phyloP scores from a whole-genome alignment of 306 rosid genomes.

The Quercus rubra region DNA sequence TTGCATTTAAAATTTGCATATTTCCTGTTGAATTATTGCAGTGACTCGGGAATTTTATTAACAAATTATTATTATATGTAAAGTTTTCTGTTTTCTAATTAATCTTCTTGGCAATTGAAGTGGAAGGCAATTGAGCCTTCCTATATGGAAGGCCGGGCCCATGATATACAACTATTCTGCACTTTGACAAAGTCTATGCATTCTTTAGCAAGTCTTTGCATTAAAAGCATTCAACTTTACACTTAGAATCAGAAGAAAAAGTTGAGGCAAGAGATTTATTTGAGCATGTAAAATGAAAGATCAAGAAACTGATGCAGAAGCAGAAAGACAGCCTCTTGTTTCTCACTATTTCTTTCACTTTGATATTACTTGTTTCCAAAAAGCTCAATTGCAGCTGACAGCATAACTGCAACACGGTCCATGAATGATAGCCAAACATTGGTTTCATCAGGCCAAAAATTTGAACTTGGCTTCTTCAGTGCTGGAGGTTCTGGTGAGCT shows the following conservation, averaged over 20 bases:
- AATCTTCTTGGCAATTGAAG: background rate
- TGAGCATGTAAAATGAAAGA: conserved; percentile 19
- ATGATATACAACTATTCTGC: conserved; percentile 31
- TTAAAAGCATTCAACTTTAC: background rate
- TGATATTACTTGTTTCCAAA: too few species aligned
- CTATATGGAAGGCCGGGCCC: conserved; percentile 8
- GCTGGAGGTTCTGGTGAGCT: conserved; percentile 16
- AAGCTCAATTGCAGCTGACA: too few species aligned
- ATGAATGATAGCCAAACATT: conserved; percentile 27
- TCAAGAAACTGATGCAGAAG: conserved; percentile 28
- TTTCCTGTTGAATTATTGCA: background rate
- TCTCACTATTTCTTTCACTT: too few species aligned
- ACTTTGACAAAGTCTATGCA: conserved; percentile 1
- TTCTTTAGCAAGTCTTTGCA: background rate
- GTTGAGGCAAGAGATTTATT: conserved; percentile 8
- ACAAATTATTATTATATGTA: background rate
- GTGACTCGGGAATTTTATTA: background rate
- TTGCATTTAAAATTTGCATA: too few species aligned
- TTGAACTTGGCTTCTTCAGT: conserved; percentile 47
- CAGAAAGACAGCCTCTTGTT: background rate
- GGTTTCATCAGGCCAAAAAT: conserved; percentile 34
- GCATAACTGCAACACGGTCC: too few species aligned
- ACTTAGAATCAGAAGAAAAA: background rate
- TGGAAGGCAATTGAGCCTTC: background rate
- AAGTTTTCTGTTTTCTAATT: background rate